Evolutionary conservation across 495 filamentous ascomycete genomes (phyloP).

Genomic region (Podospora sp.): DNA sequence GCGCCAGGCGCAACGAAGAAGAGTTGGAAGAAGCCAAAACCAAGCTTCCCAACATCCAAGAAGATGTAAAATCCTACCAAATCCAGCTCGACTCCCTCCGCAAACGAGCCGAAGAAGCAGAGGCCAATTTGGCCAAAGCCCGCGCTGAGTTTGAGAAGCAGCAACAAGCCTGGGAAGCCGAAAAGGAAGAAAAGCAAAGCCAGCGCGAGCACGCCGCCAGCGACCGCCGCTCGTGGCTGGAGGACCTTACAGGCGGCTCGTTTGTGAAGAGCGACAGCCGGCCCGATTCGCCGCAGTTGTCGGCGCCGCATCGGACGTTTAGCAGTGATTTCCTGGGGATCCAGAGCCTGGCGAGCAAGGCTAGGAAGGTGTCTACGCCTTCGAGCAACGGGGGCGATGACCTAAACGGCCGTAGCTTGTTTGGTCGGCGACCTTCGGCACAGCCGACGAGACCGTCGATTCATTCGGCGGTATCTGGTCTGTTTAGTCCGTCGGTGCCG

Average conservation of each 20-base stretch:
- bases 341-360: conserved; percentile 44
- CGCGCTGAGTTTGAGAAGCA: conserved; percentile 47
- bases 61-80: conserved; percentile 58
- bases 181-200: conserved; percentile 68
- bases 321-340: conserved; percentile 52
- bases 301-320: conserved; percentile 46
- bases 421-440: conserved; percentile 43
- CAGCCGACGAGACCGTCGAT: conserved; percentile 38
- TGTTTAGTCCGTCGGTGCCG: conserved; percentile 35
- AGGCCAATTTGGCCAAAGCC: conserved; percentile 61
- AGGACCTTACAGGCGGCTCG: conserved; percentile 49
- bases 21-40: conserved; percentile 75
- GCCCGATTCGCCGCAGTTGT: conserved; percentile 50
- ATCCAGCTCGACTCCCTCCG: conserved; percentile 66
- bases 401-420: conserved; percentile 29
- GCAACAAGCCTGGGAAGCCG: conserved; percentile 66
- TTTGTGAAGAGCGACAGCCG: conserved; percentile 46
- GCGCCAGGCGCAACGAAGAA: conserved; percentile 76
- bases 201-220: conserved; percentile 65
- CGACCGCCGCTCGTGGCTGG: conserved; percentile 76
- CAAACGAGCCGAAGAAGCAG: conserved; percentile 64
- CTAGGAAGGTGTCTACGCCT: conserved; percentile 48
- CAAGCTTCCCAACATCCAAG: conserved; percentile 61
- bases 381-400: conserved; percentile 48
- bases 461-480: conserved; percentile 20